Evolutionary conservation across 768 basidiomycete genomes (phyloP).

Genomic region (Boletus sensibilis): DNA sequence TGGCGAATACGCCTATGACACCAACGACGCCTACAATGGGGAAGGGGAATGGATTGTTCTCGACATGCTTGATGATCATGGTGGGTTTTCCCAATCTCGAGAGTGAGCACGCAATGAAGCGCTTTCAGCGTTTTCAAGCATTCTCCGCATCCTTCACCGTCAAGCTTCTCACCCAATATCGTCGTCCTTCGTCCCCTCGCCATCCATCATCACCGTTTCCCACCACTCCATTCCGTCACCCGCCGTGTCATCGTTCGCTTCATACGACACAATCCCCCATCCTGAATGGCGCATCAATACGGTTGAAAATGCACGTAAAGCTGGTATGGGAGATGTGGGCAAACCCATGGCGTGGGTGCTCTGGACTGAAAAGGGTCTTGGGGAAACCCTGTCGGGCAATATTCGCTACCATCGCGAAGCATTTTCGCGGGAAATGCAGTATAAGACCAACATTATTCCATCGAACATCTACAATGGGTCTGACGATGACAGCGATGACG

Average conservation of each 20-base stretch:
- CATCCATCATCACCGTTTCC: slow-evolving; percentile 59
- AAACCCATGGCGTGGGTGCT: slow-evolving; percentile 51
- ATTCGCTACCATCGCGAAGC: slow-evolving; percentile 24
- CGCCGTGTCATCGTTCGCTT: slow-evolving; percentile 20
- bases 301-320: slow-evolving; percentile 49
- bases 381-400: slow-evolving; percentile 20
- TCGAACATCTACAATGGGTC: slow-evolving; percentile 14
- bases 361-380: slow-evolving; percentile 30
- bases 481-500: slow-evolving; percentile 40
- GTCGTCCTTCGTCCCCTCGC: slow-evolving; percentile 43
- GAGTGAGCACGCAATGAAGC: background rate
- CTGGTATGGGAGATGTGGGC: slow-evolving; percentile 58
- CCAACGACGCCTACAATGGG: slow-evolving; percentile 9
- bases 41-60: slow-evolving; percentile 51
- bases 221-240: slow-evolving; percentile 21
- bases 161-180: slow-evolving; percentile 34
- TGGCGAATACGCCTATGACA: background rate
- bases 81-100: slow-evolving; percentile 19
- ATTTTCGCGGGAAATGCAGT: slow-evolving; percentile 25
- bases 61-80: slow-evolving; percentile 49
- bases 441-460: slow-evolving; percentile 11
- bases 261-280: slow-evolving; percentile 47
- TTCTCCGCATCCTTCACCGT: slow-evolving; percentile 55
- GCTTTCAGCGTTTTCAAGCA: slow-evolving; percentile 43
- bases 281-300: slow-evolving; percentile 65